Evolutionary conservation across 2,329 filamentous ascomycete genomes (phyloP), one percentile per base, ranked within the genome.

Genomic region (Calonectria ilicicola): DNA sequence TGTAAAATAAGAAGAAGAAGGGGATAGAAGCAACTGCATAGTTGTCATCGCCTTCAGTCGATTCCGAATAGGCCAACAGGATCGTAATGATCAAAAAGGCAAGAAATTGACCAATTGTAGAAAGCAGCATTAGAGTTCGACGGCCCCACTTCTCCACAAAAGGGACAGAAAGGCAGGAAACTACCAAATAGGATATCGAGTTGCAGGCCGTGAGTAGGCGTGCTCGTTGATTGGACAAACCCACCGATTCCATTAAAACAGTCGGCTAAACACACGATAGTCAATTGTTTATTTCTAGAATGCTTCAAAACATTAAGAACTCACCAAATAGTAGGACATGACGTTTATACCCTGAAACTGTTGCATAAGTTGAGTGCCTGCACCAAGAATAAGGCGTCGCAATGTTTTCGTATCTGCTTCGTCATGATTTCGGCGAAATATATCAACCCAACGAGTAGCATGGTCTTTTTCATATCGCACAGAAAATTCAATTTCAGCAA

Each of bases 181-280:
- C 76, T 3, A 75, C 27, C 3, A 80, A 70, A 38, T 80, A 80
- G 0, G 76, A 75, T 1, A 80, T 67, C 0, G 75, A 75, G 49
- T 70, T 90, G 73, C 85, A 87, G 0, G 87, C 88, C 0, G 88
- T 85, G 5, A 91, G 82, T 0, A 90, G 80, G 5, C 89, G 84
- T 1, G 89, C 86, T 74, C 88, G 84, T 7, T 79, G 83, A 58
- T 89, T 85, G 1, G 80, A 80, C 6, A 90, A 82, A 0, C 87
- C 87, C 1, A 90, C 88, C 1, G 85, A 88, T 17, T 85, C 77
- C 58, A 89, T 89, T 0, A 90, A 80, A 0, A 90, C 86, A 0
- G 85, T 87, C 0, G 88, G 87, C 0, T 32, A 32, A n/a, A n/a
- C 29, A 9, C 29, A 32, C 5, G 29, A 5, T 32, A 32, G 29